phyloP scores from a whole-genome alignment of 129 eudicot genomes.

The Chrysanthemum makinoi region DNA sequence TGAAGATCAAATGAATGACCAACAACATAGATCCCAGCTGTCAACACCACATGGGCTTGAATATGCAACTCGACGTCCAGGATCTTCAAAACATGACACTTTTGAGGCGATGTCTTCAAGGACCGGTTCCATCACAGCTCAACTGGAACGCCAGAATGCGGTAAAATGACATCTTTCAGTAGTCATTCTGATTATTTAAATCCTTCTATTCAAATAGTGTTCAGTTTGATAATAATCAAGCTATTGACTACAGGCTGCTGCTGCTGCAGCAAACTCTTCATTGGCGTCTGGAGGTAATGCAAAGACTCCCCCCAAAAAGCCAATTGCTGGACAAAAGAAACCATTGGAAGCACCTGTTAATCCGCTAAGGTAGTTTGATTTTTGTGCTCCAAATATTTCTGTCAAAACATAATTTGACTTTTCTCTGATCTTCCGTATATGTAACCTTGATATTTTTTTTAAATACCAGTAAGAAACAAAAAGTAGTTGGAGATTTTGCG shows the following conservation, averaged over 20 bases:
- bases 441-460: neutral
- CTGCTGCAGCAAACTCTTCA: conserved; percentile 38
- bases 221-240: conserved; percentile 24
- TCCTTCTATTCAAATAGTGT: neutral
- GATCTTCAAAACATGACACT: conserved; percentile 44
- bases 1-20: conserved; percentile 60
- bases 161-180: conserved; percentile 15
- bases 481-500: conserved; percentile 54
- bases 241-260: conserved; percentile 35
- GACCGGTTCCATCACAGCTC: conserved; percentile 49
- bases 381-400: conserved; percentile 7
- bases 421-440: conserved; percentile 2
- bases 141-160: conserved; percentile 36
- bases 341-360: conserved; percentile 65
- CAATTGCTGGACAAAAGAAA: conserved; percentile 60
- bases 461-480: conserved; percentile 76
- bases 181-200: neutral
- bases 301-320: conserved; percentile 62
- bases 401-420: neutral
- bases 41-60: conserved; percentile 16
- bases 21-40: conserved; percentile 46
- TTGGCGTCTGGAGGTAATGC: conserved; percentile 44
- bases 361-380: conserved; percentile 55
- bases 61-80: conserved; percentile 39
- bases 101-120: conserved; percentile 52